A percentile compares a stretch with the other conserved stretches of the same genome.
Conservation (phyloP, 768 basidiomycete genomes). For the Lentinus tigrinus region DNA sequence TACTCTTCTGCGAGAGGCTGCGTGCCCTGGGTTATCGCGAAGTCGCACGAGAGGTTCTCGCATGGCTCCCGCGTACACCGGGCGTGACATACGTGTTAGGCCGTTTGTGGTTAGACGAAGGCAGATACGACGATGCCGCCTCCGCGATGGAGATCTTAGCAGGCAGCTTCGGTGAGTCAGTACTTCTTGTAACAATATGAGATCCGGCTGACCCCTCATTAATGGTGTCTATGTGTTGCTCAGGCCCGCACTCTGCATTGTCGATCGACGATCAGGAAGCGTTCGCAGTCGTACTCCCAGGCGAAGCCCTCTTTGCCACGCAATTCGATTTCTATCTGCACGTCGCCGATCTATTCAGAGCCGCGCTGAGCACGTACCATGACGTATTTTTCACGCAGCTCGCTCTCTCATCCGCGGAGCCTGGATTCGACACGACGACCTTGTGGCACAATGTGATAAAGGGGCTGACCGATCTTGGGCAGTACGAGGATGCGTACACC, state of each 20-base stretch:
- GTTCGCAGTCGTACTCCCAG: slow-evolving; percentile 60
- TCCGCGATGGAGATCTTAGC: slow-evolving; percentile 71
- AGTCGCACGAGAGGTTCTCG: slow-evolving; percentile 61
- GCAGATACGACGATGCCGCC: slow-evolving; percentile 73
- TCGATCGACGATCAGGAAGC: slow-evolving; percentile 64
- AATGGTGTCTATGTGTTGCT: slow-evolving; percentile 13
- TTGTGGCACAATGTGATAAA: slow-evolving; percentile 81
- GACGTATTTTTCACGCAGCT: slow-evolving; percentile 77
- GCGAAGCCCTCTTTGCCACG: slow-evolving; percentile 52
- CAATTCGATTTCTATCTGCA: slow-evolving; percentile 78
- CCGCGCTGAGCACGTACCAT: slow-evolving; percentile 49
- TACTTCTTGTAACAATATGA: neutral
- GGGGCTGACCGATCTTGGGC: slow-evolving; percentile 67
- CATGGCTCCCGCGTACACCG: slow-evolving; percentile 78
- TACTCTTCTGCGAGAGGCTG: slow-evolving; percentile 69
- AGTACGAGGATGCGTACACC: slow-evolving; percentile 88
- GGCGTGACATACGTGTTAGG: slow-evolving; percentile 74
- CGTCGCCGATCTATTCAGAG: slow-evolving; percentile 71
- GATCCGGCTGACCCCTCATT: slow-evolving; percentile 4
- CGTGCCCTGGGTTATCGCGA: slow-evolving; percentile 61
- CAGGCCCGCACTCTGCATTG: slow-evolving; percentile 50
- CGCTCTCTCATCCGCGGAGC: slow-evolving; percentile 69
- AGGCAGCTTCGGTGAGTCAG: slow-evolving; percentile 65
- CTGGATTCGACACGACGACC: slow-evolving; percentile 54
- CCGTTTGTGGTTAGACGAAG: slow-evolving; percentile 61